These are phyloP conservation scores for Mortierella sp. DNA, from an alignment of 371 early-diverging fungal species.

Conservation along the genomic window DNA sequence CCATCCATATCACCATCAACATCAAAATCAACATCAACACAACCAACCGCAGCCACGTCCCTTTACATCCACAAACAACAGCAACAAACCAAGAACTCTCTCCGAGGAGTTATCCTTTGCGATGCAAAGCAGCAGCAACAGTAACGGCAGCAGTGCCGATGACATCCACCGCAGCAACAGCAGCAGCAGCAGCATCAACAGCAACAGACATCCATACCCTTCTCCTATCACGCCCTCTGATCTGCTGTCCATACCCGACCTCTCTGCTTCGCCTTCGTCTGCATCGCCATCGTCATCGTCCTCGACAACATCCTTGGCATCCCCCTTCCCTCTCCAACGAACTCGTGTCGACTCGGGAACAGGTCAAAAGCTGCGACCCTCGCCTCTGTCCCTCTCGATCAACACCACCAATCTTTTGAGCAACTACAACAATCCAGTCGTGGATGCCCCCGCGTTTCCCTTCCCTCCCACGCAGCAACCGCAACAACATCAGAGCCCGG, in stretches of 20 bases:
- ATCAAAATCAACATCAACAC: slow-evolving; percentile 1
- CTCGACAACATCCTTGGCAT: slow-evolving; percentile 11
- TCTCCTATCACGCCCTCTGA: slow-evolving; percentile 50
- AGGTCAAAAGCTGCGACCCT: slow-evolving; percentile 34
- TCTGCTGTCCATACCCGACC: slow-evolving; percentile 34
- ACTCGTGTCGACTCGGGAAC: slow-evolving; percentile 3
- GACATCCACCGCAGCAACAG: slow-evolving; percentile 18
- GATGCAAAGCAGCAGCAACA: slow-evolving; percentile 9
- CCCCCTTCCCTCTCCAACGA: slow-evolving; percentile 21
- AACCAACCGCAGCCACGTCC: neutral
- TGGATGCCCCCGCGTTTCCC: slow-evolving; percentile 1
- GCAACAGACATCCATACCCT: slow-evolving; percentile 24
- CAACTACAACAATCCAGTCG: neutral
- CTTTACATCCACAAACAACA: neutral
- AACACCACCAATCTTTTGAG: slow-evolving; percentile 23
- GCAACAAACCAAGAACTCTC: slow-evolving; percentile 25
- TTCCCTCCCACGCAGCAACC: neutral
- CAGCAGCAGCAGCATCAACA: neutral
- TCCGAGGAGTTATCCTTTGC: slow-evolving; percentile 43
- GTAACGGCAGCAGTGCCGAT: slow-evolving; percentile 7
- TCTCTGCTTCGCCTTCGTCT: slow-evolving; percentile 14
- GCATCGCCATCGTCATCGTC: slow-evolving; percentile 10
- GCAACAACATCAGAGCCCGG: slow-evolving; percentile 12
- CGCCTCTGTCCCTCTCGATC: slow-evolving; percentile 44
- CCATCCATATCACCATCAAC: neutral